phyloP scores from a whole-genome alignment of 805 yeast species.

The Candida pseudofarinosa region DNA sequence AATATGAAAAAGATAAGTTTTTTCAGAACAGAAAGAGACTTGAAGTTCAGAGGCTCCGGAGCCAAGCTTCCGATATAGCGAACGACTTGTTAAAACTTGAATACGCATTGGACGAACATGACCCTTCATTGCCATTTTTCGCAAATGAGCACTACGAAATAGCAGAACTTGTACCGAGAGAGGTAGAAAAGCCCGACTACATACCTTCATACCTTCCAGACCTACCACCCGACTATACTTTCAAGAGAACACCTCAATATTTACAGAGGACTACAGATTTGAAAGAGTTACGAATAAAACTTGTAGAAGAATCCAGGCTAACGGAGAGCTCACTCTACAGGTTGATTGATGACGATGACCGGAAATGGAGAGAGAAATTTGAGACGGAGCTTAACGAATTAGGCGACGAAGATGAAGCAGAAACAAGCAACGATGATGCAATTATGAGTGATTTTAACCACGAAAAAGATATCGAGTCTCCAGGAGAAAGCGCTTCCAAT shows the following conservation, averaged over 20 bases:
- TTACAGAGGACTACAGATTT: conserved; percentile 64
- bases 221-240: conserved; percentile 93
- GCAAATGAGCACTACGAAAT: conserved; percentile 49
- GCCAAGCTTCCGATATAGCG: conserved; percentile 12
- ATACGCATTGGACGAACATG: conserved; percentile 23
- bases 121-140: conserved; percentile 50
- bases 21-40: conserved; percentile 9
- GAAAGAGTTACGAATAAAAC: conserved; percentile 59
- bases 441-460: conserved; percentile 17
- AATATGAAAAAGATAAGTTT: conserved; percentile 21
- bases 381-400: conserved; percentile 14
- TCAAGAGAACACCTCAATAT: conserved; percentile 69
- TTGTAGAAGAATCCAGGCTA: conserved; percentile 75
- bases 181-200: conserved; percentile 31
- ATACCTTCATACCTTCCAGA: conserved; percentile 80
- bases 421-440: conserved; percentile 11
- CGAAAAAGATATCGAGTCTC: conserved; percentile 7
- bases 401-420: conserved; percentile 11
- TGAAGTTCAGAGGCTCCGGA: conserved; percentile 7
- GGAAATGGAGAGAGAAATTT: conserved; percentile 23
- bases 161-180: conserved; percentile 54
- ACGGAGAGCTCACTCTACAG: conserved; percentile 76
- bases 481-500: neutral
- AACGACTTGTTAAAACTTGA: conserved; percentile 6
- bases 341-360: conserved; percentile 42